Conservation (phyloP, 768 basidiomycete genomes). For the Suillus fuscotomentosus region DNA sequence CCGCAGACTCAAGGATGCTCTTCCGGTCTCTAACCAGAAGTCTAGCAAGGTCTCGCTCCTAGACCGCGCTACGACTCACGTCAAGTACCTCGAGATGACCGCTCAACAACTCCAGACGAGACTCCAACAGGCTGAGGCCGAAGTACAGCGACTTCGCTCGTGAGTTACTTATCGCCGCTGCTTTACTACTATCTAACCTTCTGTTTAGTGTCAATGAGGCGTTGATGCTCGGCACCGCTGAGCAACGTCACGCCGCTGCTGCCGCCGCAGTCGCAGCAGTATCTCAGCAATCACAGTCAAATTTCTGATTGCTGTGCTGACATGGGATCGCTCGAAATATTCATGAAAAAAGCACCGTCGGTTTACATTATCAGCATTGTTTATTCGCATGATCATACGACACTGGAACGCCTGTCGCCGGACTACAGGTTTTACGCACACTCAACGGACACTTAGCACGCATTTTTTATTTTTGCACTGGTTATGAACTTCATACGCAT, state of each 20-base stretch:
- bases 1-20: slow-evolving; percentile 84
- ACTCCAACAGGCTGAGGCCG: slow-evolving; percentile 75
- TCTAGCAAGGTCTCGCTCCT: slow-evolving; percentile 89
- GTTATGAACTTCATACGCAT: slow-evolving; percentile 32
- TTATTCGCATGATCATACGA: slow-evolving; percentile 35
- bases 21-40: slow-evolving; percentile 90
- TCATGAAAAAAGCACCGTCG: slow-evolving; percentile 27
- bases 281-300: slow-evolving; percentile 38
- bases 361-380: slow-evolving; percentile 36
- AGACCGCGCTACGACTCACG: slow-evolving; percentile 85
- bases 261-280: slow-evolving; percentile 57
- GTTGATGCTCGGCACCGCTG: slow-evolving; percentile 81
- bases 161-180: slow-evolving; percentile 21
- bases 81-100: slow-evolving; percentile 83
- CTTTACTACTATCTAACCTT: neutral
- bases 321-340: slow-evolving; percentile 10
- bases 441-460: slow-evolving; percentile 42
- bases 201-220: slow-evolving; percentile 73
- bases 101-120: slow-evolving; percentile 73
- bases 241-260: slow-evolving; percentile 62
- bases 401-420: slow-evolving; percentile 52
- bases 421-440: slow-evolving; percentile 56
- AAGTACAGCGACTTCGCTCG: slow-evolving; percentile 76
- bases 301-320: slow-evolving; percentile 43
- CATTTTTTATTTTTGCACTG: slow-evolving; percentile 40